Conservation (phyloP, 306 rosid genomes). For the Castanopsis chinensis region DNA sequence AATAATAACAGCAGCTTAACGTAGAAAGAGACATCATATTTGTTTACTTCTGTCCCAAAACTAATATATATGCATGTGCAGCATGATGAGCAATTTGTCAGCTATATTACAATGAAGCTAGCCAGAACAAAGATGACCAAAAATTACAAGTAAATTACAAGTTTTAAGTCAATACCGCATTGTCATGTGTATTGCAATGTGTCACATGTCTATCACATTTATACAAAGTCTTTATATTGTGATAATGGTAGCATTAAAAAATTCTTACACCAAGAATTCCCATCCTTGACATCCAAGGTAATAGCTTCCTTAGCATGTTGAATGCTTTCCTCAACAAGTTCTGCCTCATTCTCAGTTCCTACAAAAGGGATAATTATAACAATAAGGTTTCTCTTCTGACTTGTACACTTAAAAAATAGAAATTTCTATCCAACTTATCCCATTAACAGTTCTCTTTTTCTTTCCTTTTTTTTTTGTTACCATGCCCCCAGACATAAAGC, state of each 20-base stretch:
- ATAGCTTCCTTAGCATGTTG: conserved; percentile 88
- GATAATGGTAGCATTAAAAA: conserved; percentile 5
- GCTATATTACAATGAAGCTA: background rate
- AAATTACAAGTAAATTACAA: background rate
- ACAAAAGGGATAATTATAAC: conserved; percentile 16
- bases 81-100: background rate
- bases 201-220: background rate
- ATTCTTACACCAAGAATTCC: conserved; percentile 90
- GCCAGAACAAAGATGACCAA: conserved; percentile 2
- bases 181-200: background rate
- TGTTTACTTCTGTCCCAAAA: background rate
- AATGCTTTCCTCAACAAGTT: conserved; percentile 94
- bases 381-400: background rate
- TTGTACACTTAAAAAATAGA: background rate
- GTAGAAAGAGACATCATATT: background rate
- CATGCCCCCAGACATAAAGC: background rate
- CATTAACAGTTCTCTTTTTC: background rate
- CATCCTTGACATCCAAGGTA: conserved; percentile 92
- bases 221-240: background rate
- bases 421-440: background rate
- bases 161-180: background rate
- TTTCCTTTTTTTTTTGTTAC: background rate
- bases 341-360: conserved; percentile 80
- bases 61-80: background rate
- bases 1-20: background rate